These are phyloP conservation scores for Biscutella laevigata DNA, from an alignment of 441 rosid genomes.

Conservation along the genomic window DNA sequence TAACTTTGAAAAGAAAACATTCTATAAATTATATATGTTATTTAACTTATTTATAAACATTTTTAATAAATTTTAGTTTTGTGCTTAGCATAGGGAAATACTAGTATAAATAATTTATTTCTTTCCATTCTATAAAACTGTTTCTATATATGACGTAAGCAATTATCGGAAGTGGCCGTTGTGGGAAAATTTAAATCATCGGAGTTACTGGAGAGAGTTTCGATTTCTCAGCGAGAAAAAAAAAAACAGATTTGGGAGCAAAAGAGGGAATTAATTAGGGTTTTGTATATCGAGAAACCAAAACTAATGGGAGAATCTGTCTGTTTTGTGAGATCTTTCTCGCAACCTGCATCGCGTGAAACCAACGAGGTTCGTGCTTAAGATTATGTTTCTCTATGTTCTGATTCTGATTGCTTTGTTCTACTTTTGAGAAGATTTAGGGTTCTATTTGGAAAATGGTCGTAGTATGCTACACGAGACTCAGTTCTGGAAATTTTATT, in stretches of 20 bases:
- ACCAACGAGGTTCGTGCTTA: conserved; percentile 41
- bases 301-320: conserved; percentile 57
- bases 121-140: too few species aligned
- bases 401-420: not conserved
- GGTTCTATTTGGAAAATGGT: not conserved
- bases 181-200: conserved; percentile 11
- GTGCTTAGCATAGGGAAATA: too few species aligned
- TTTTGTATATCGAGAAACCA: conserved; percentile 11
- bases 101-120: too few species aligned
- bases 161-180: conserved; percentile 21
- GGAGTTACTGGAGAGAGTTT: conserved; percentile 7
- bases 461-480: too few species aligned
- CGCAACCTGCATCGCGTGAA: conserved; percentile 65
- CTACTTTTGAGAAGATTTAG: not conserved
- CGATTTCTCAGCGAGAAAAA: conserved; percentile 4
- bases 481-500: not conserved
- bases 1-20: too few species aligned
- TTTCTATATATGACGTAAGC: conserved; percentile 1
- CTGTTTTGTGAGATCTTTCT: conserved; percentile 66
- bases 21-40: not conserved
- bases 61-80: not conserved
- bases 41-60: too few species aligned
- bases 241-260: conserved; percentile 1
- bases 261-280: too few species aligned
- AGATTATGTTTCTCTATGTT: not conserved